Base-by-base conservation (phyloP, 495 filamentous ascomycete species). In the Aspergillus egyptiacus region DNA sequence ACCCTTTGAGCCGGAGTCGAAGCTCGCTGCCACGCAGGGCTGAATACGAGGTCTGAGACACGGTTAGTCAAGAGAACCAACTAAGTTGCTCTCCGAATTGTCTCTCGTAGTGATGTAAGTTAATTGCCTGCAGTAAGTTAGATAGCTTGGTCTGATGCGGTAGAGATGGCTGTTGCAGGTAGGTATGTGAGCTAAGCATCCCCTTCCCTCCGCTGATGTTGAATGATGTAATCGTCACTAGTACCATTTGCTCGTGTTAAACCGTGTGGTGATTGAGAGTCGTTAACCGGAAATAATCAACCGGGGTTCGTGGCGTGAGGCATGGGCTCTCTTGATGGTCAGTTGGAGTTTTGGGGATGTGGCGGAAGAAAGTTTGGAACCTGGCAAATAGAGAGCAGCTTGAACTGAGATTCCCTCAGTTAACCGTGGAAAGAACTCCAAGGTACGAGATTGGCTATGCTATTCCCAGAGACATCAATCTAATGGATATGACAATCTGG, bases 21-120 rank as follows among this genome's bases (percentile, higher is more conserved):
- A 5, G 28, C 5, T 23, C 14, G 14, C 44, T 51, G 42, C 25
- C 28, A 22, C 32, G 33, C n/a, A 7, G 49, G 34, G 40, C 52
- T 24, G 57, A 62, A 68, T 66, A 68, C 65, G 65, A 68, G 65
- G 42, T 60, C 52, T 61, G 57, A 41, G 55, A 58, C 59, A 57
- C n/a, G 11, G 32, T 13, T 25, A 19, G 8, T 15, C 31, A 22
- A 15, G 30, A 30, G 5, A 32, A 3, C 40, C 3, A 19, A 44
- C 19, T 5, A 6, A 14, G 15, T 30, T 31, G 28, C 10, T 8
- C 2, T 31, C 9, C 28, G 8, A 13, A 31, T 6, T 27, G 30
- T 32, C 3, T 32, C 30, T 32, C 10, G 4, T 11, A 11, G 30
- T 32, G 3, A 27, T 27, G 25, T 27, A 27, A 10, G 5, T 27